Evolutionary conservation across 2,329 filamentous ascomycete species (phyloP).

Genomic region (Xylaria hypoxylon): DNA sequence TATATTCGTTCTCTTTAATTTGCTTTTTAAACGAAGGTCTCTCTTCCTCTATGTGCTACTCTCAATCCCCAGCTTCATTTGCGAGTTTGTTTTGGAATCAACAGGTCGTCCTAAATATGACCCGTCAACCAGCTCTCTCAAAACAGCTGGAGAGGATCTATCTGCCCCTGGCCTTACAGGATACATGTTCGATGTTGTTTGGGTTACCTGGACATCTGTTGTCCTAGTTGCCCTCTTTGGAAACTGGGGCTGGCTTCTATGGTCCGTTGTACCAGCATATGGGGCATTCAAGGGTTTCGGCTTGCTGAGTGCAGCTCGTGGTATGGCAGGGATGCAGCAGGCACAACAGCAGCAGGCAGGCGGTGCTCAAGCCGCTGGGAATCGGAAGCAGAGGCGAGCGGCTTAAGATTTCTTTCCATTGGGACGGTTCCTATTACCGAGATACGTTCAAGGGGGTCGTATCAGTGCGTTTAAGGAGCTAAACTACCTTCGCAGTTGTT

Average conservation of each 20-base stretch:
- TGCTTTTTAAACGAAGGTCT: constrained; percentile 73
- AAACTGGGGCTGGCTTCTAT: constrained; percentile 76
- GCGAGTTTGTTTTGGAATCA: constrained; percentile 87
- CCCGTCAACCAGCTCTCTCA: constrained; percentile 72
- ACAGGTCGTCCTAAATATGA: constrained; percentile 83
- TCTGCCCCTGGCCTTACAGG: constrained; percentile 89
- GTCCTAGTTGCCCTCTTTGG: constrained; percentile 80
- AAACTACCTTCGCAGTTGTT: constrained; percentile 1
- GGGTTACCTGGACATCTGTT: constrained; percentile 89
- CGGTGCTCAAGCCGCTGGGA: constrained; percentile 55
- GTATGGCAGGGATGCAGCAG: constrained; percentile 63
- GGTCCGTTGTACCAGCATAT: constrained; percentile 66
- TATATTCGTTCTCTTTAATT: constrained; percentile 79
- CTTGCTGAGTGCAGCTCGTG: constrained; percentile 65
- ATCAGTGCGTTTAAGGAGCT: neutral
- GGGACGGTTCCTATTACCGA: neutral
- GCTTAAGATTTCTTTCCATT: constrained; percentile 53
- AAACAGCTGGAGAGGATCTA: constrained; percentile 86
- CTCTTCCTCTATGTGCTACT: constrained; percentile 77
- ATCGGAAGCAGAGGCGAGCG: constrained; percentile 66
- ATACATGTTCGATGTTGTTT: constrained; percentile 97
- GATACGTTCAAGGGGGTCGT: constrained; percentile 2
- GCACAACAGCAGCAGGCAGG: constrained; percentile 49
- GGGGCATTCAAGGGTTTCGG: constrained; percentile 66
- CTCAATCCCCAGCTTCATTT: constrained; percentile 78